Evolutionary conservation across 352 stramenopile species (phyloP), one percentile per base, ranked within the genome.

Genomic region (Phytophthora fragariaefolia): DNA sequence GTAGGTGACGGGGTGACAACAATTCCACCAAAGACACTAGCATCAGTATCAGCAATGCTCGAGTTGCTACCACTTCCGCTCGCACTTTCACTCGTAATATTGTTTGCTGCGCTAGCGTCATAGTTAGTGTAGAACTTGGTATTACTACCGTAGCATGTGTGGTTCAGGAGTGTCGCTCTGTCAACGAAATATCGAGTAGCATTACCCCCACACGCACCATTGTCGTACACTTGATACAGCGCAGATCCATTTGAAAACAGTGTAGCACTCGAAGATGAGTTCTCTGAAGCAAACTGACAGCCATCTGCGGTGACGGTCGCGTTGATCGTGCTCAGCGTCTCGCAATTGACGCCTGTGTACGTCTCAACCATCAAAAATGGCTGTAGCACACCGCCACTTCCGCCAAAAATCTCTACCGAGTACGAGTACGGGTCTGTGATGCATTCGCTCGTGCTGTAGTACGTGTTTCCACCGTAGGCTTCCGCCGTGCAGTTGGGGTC

Each of bases 351-450:
- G 6, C 56, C 56, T 8, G 28, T 49, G 45, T 63, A 63, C 30
- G 56, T 63, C 56, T 63, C 56, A 2, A 63, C 30, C 45, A 63
- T 63, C 56, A 63, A 43, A 45, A 56, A 63, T 23, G 42, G 56
- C 20, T 63, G 56, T 20, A 49, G 2, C 17, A 63, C 15, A 9
- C 45, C 56, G 12, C 56, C 56, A 27, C 17, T 63, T 12, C 30
- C 30, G 9, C n/a, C n/a, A n/a, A 63, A 63, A 13, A 40, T 26
- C 10, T 54, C 13, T 1, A 56, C 56, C 22, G 56, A 50, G 45
- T 63, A 63, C 17, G 42, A 28, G 43, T 63, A 63, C 17, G 42
- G 55, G 32, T 63, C 45, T 6, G 56, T 50, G 9, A 56, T 63
- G 23, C 30, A 63, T 30, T 63, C 56, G 22, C 56, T 63, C 4